Base-by-base conservation (phyloP, 2,329 filamentous ascomycete species). In the Arthrobotrys sinensis region DNA sequence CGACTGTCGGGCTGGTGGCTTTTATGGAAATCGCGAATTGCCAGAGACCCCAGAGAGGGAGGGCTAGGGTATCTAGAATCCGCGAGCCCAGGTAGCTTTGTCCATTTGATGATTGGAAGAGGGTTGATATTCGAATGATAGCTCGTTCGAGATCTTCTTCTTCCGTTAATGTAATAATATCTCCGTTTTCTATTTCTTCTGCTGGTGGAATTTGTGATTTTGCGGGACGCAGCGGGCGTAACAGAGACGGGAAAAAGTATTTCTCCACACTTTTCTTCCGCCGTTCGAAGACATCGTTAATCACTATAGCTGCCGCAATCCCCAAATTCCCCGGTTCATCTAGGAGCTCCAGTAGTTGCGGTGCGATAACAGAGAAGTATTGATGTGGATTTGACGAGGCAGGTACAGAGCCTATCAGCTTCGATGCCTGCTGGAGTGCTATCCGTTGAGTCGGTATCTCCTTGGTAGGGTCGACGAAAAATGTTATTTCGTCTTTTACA, bases 381-480 rank as follows among this genome's bases (percentile, higher is more conserved):
- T 72, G 76, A 6, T 73, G 75, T 40, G 76, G 43, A 7, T 38
- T 76, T 16, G 79, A 62, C 1, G 73, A 72, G 2, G 72, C 65
- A n/a, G 81, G 81, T 5, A 81, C 77, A 1, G 81, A 80, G 7
- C 80, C 80, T 52, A 82, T 80, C 3, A 82, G 76, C 6, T 76
- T 76, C 3, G 81, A 81, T 0, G 80, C 81, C 46, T 81, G 63
- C 16, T 79, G 75, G 8, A 78, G 36, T 28, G 79, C 68, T 46
- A 62, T 79, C 11, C 71, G 40, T 34, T 79, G 71, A 6, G 79
- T 67, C 0, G 67, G 40, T 38, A 76, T 65, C 0, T 69, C 76
- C 1, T 70, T 67, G 0, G 63, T 69, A 19, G 78, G 69, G 12
- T 80, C 79, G 16, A 81, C 79, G 36, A 82, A 80, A 52, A 82